Evolutionary conservation across 2,329 filamentous ascomycete genomes (phyloP), one percentile per base, ranked within the genome.

Genomic region (Fusarium protoensiforme): DNA sequence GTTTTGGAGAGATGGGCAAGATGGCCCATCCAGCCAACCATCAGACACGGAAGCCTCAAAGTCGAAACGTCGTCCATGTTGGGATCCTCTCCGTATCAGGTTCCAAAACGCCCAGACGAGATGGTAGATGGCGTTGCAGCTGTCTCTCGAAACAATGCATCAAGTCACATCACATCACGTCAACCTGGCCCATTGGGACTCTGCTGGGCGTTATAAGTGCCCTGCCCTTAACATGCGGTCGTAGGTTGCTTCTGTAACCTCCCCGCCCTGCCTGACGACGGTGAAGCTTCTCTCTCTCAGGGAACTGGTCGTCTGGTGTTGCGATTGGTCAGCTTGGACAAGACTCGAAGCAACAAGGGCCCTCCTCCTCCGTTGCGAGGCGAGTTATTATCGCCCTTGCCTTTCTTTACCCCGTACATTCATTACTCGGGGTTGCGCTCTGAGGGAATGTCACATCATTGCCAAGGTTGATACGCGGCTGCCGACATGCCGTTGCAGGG

Each of bases 41-140:
- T 24, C 38, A 64, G 24, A 29, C 33, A 27, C 24, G 35, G 61
- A 71, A 62, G 57, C 60, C 54, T n/a, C 51, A 22, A 24, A 57
- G 60, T 71, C 67, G 71, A 73, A 73, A 74, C 71, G 56, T 58
- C 61, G 56, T 66, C 73, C 71, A 71, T 51, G 68, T 68, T 71
- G 57, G 33, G 38, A 46, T 65, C 43, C 56, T 54, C 56, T 60
- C 43, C 62, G 56, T 59, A 60, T 60, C 56, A 53, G 29, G 43
- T 51, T 41, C 29, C 39, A 35, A 63, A 61, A 51, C 41, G 62
- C 31, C 20, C 29, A n/a, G 62, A 64, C 29, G 38, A 36, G 59
- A 51, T 63, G 65, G 64, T 69, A 61, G 33, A 27, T 58, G n/a
- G n/a, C 31, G 41, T 31, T 51, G 43, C 59, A 53, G 24, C 31